Evolutionary conservation across 2,329 filamentous ascomycete species (phyloP).

Genomic region (Verticillium isaacii): DNA sequence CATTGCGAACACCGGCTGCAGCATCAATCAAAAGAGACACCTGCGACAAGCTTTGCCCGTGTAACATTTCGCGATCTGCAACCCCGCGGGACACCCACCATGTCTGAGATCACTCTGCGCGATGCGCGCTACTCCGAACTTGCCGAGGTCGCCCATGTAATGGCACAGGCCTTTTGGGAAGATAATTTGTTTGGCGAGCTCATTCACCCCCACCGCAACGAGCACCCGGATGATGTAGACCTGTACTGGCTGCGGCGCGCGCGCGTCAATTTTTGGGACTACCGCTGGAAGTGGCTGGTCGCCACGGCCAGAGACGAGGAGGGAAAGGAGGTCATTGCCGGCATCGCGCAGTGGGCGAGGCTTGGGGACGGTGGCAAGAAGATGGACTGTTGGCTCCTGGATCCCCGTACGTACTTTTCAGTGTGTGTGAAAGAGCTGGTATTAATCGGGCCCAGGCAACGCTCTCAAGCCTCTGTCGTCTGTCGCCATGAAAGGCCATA

Average conservation of each 20-base stretch:
- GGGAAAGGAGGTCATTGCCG: slow-evolving; percentile 14
- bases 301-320: slow-evolving; percentile 14
- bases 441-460: slow-evolving; percentile 10
- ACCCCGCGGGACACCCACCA: neutral
- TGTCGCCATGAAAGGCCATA: slow-evolving; percentile 7
- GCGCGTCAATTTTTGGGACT: slow-evolving; percentile 22
- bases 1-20: no score
- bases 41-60: neutral
- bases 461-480: slow-evolving; percentile 11
- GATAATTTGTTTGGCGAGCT: slow-evolving; percentile 26
- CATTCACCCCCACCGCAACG: slow-evolving; percentile 26
- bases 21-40: neutral
- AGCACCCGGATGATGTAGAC: slow-evolving; percentile 23
- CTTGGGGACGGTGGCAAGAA: slow-evolving; percentile 13
- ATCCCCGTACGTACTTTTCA: slow-evolving; percentile 13
- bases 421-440: neutral
- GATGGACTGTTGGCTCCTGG: slow-evolving; percentile 11
- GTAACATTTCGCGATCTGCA: neutral
- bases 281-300: slow-evolving; percentile 20
- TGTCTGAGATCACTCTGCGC: slow-evolving; percentile 6
- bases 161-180: slow-evolving; percentile 26
- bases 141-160: slow-evolving; percentile 20
- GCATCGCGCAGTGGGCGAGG: slow-evolving; percentile 18
- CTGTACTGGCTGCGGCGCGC: slow-evolving; percentile 22
- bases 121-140: slow-evolving; percentile 18